A percentile compares a stretch with the other conserved stretches of the same genome.
Evolutionary conservation across 495 filamentous ascomycete genomes (phyloP).

Genomic region (Daldinia concentrica): DNA sequence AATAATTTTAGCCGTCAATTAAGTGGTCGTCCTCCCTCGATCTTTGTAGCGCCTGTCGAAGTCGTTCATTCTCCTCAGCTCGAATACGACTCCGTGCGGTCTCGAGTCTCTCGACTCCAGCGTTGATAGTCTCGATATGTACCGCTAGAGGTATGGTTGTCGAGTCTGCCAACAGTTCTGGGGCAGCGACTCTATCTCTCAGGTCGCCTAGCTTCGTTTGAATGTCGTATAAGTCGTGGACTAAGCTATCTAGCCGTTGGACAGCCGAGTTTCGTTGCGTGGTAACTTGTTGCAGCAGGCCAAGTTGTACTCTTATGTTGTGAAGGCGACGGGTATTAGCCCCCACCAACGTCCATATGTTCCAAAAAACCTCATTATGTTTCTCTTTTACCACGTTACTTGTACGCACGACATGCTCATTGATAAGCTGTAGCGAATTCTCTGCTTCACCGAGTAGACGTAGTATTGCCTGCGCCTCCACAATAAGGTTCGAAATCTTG

Average conservation of each 20-base stretch:
- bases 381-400: conserved; percentile 57
- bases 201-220: conserved; percentile 71
- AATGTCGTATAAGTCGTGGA: conserved; percentile 74
- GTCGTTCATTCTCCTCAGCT: conserved; percentile 65
- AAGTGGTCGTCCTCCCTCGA: conserved; percentile 45
- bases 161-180: conserved; percentile 58
- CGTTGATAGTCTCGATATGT: conserved; percentile 74
- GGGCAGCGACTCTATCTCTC: conserved; percentile 68
- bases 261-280: conserved; percentile 67
- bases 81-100: conserved; percentile 62
- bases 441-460: conserved; percentile 68
- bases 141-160: conserved; percentile 67
- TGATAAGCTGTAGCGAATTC: conserved; percentile 68
- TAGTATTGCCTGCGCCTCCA: conserved; percentile 71
- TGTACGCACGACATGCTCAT: conserved; percentile 68
- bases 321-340: conserved; percentile 64
- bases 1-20: conserved; percentile 39
- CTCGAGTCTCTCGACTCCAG: conserved; percentile 72
- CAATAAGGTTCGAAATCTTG: conserved; percentile 68
- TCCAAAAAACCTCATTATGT: conserved; percentile 67
- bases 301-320: conserved; percentile 66
- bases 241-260: conserved; percentile 64
- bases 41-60: conserved; percentile 60
- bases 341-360: conserved; percentile 76
- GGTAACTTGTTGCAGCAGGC: conserved; percentile 66